Evolutionary conservation across 805 yeast species (phyloP).

Genomic region (Spathaspora girioi): DNA sequence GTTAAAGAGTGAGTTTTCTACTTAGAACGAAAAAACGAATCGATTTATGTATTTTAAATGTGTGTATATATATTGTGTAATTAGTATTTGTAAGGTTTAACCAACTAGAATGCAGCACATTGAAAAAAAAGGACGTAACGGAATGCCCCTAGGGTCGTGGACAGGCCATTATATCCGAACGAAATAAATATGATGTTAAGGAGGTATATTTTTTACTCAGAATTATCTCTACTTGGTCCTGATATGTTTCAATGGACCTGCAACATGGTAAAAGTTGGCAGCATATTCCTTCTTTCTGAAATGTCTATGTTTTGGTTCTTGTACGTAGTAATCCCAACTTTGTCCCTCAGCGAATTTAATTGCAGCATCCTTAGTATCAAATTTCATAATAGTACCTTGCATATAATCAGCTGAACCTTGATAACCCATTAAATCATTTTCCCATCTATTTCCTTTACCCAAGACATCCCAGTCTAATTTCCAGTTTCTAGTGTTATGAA

Average conservation of each 20-base stretch:
- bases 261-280: constrained; percentile 62
- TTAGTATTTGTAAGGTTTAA: not conserved
- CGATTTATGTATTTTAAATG: not conserved
- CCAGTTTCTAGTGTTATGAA: constrained; percentile 56
- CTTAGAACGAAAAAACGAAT: not conserved
- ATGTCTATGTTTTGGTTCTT: constrained; percentile 73
- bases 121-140: not conserved
- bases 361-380: constrained; percentile 74
- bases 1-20: not conserved
- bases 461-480: constrained; percentile 80
- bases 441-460: constrained; percentile 81
- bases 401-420: constrained; percentile 76
- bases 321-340: constrained; percentile 81
- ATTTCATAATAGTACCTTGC: constrained; percentile 75
- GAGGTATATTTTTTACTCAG: not conserved
- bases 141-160: not conserved
- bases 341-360: constrained; percentile 75
- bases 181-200: not conserved
- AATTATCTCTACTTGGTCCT: constrained; percentile 58
- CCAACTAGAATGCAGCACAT: not conserved
- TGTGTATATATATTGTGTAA: not conserved
- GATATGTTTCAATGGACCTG: constrained; percentile 73
- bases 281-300: constrained; percentile 76
- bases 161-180: not conserved
- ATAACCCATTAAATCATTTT: constrained; percentile 83